Evolutionary conservation across 441 rosid genomes (phyloP).

Genomic region (Pelargonium citronellum): DNA sequence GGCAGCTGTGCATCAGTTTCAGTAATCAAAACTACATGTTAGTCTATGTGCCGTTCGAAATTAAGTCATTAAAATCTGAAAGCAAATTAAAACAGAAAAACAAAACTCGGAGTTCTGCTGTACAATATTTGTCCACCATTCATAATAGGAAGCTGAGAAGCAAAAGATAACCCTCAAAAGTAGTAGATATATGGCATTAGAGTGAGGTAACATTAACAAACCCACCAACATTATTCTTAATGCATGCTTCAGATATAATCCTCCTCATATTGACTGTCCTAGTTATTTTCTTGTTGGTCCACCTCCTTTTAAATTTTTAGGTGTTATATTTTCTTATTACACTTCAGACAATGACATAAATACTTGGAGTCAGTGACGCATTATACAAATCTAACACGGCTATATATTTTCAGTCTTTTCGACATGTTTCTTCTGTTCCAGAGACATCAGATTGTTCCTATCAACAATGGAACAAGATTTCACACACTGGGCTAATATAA

Average conservation of each 20-base stretch:
- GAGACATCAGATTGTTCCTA: slow-evolving; percentile 2
- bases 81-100: neutral
- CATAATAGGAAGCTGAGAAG: neutral
- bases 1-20: slow-evolving; percentile 55
- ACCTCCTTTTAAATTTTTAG: neutral
- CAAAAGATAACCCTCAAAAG: neutral
- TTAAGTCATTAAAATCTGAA: slow-evolving; percentile 18
- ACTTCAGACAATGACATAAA: neutral
- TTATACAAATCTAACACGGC: neutral
- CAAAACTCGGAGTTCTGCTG: neutral
- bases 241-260: slow-evolving; percentile 3
- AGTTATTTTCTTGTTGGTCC: neutral
- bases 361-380: neutral
- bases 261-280: neutral
- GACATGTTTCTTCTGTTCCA: neutral
- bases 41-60: neutral
- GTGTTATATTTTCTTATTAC: neutral
- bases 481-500: neutral
- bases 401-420: neutral
- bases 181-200: neutral
- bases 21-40: neutral
- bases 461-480: neutral
- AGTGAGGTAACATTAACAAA: neutral
- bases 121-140: neutral
- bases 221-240: slow-evolving; percentile 1